A percentile compares a stretch with the other conserved stretches of the same genome.
phyloP scores from a whole-genome alignment of 371 early-diverging fungal species.

The Zopfochytrium polystomum region DNA sequence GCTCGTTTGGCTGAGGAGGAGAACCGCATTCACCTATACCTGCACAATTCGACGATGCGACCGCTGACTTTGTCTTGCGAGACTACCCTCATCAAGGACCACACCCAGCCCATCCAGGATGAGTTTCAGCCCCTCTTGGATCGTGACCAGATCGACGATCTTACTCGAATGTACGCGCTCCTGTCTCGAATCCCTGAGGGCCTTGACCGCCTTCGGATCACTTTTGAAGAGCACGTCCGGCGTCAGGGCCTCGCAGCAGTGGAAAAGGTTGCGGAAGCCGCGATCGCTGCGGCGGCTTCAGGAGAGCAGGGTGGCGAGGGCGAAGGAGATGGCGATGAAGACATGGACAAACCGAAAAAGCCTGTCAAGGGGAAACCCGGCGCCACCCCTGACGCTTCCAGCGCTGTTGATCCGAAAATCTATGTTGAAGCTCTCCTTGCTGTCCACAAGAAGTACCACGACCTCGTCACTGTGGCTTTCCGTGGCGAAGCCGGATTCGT shows the following conservation, averaged over 20 bases:
- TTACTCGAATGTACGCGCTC: slow-evolving; percentile 80
- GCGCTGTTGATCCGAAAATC: slow-evolving; percentile 75
- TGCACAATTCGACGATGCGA: slow-evolving; percentile 76
- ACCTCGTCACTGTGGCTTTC: slow-evolving; percentile 63
- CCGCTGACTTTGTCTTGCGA: slow-evolving; percentile 80
- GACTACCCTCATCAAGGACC: slow-evolving; percentile 75
- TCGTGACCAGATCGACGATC: slow-evolving; percentile 81
- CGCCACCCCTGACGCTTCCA: slow-evolving; percentile 37
- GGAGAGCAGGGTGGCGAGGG: slow-evolving; percentile 34
- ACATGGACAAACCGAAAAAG: slow-evolving; percentile 26
- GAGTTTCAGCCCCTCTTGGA: slow-evolving; percentile 86
- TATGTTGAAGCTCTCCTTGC: slow-evolving; percentile 51
- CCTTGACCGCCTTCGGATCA: slow-evolving; percentile 71
- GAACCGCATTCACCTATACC: slow-evolving; percentile 77
- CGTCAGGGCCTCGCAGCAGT: slow-evolving; percentile 80
- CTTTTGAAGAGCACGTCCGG: slow-evolving; percentile 80
- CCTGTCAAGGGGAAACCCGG: slow-evolving; percentile 19
- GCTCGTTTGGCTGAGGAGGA: slow-evolving; percentile 84
- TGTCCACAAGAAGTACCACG: slow-evolving; percentile 65
- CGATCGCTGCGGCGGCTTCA: slow-evolving; percentile 28
- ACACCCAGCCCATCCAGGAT: slow-evolving; percentile 73
- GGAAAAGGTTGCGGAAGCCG: slow-evolving; percentile 69
- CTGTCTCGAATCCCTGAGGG: slow-evolving; percentile 78
- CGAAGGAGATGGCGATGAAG: slow-evolving; percentile 34
- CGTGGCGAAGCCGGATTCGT: slow-evolving; percentile 67